Percentiles rank a stretch among this genome's conserved stretches.
These are phyloP conservation scores for Paracamarosporium sp. DNA, from an alignment of 2,329 filamentous ascomycete species.

Conservation along the genomic window DNA sequence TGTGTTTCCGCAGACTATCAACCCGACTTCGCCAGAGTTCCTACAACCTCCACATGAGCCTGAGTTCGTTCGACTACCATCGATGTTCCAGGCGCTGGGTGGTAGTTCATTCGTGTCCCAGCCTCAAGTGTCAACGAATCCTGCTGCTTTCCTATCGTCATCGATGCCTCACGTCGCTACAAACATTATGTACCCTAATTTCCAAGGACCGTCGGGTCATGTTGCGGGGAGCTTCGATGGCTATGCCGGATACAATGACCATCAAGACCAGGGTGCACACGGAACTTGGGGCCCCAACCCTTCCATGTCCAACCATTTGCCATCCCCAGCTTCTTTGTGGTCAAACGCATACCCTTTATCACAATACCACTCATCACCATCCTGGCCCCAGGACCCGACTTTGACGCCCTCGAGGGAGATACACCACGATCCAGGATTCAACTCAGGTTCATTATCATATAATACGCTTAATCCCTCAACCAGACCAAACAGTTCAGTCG, in stretches of 20 bases:
- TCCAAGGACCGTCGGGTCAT: neutral
- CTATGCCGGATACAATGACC: neutral
- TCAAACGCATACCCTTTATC: neutral
- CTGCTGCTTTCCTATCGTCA: slow-evolving; percentile 1
- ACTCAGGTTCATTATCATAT: neutral
- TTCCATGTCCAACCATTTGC: neutral
- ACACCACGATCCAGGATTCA: neutral
- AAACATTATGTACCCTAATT: neutral
- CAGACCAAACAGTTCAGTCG: neutral
- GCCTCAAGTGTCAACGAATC: slow-evolving; percentile 7
- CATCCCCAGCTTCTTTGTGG: slow-evolving; percentile 4
- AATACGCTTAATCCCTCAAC: neutral
- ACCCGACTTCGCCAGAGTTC: slow-evolving; percentile 21
- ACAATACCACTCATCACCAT: slow-evolving; percentile 2
- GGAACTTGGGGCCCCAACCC: neutral
- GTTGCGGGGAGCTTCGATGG: neutral
- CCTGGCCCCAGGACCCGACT: neutral
- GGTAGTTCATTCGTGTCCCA: neutral
- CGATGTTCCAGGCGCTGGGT: slow-evolving; percentile 20
- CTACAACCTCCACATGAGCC: slow-evolving; percentile 34
- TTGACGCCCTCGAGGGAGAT: neutral
- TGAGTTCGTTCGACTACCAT: slow-evolving; percentile 23
- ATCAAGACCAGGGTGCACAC: neutral
- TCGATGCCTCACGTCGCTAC: neutral
- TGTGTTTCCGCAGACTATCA: neutral